A percentile compares a stretch with the other conserved stretches of the same genome.
These are phyloP conservation scores for Aspergillus cejpii DNA, from an alignment of 2,329 filamentous ascomycete species.

Conservation along the genomic window DNA sequence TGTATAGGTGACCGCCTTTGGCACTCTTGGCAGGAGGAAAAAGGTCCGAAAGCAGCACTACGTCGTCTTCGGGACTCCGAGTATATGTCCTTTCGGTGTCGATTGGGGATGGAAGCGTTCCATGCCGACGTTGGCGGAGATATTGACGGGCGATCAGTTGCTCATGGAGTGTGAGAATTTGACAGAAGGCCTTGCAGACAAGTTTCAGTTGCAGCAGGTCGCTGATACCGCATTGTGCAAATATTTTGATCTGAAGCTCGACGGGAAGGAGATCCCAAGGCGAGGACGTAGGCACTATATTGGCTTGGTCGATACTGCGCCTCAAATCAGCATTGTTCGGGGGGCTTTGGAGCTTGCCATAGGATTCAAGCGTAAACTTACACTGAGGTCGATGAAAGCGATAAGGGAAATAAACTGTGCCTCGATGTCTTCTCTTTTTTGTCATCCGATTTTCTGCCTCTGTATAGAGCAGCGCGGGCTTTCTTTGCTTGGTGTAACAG, in stretches of 20 bases:
- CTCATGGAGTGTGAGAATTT: slow-evolving; percentile 35
- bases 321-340: slow-evolving; percentile 7
- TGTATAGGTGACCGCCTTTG: slow-evolving; percentile 35
- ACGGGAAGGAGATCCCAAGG: slow-evolving; percentile 38
- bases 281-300: slow-evolving; percentile 25
- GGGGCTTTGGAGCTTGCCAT: neutral
- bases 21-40: slow-evolving; percentile 36
- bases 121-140: slow-evolving; percentile 38
- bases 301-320: slow-evolving; percentile 20
- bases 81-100: slow-evolving; percentile 34
- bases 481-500: slow-evolving; percentile 28
- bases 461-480: slow-evolving; percentile 28
- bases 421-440: slow-evolving; percentile 22
- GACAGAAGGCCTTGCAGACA: slow-evolving; percentile 35
- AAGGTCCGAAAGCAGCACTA: slow-evolving; percentile 39
- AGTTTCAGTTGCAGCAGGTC: slow-evolving; percentile 36
- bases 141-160: slow-evolving; percentile 38
- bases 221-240: slow-evolving; percentile 34
- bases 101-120: slow-evolving; percentile 38
- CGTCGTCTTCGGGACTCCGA: slow-evolving; percentile 39
- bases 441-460: slow-evolving; percentile 23
- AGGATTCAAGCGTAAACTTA: slow-evolving; percentile 13
- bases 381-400: slow-evolving; percentile 21
- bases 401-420: slow-evolving; percentile 19
- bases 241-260: slow-evolving; percentile 39